A percentile compares a stretch with the other conserved stretches of the same genome.
Conservation (phyloP, 2,329 filamentous ascomycete species). For the Fonsecaea pedrosoi region DNA sequence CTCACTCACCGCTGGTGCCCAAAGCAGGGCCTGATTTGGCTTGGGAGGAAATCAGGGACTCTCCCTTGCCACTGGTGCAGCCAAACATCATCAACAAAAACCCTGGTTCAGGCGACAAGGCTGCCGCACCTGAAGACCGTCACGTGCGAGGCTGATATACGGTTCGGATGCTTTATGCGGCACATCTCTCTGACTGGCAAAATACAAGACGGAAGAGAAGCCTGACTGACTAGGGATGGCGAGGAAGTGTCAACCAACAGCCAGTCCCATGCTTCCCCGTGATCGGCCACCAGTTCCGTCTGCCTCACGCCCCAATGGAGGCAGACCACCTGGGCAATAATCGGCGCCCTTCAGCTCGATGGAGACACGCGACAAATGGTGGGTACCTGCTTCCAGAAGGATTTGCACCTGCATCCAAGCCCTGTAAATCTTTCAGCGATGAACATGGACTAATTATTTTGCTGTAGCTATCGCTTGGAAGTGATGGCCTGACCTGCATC, state of each 20-base stretch:
- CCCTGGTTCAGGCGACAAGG: not conserved
- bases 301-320: constrained; percentile 1
- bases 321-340: not conserved
- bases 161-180: not conserved
- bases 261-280: not conserved
- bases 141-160: constrained; percentile 2
- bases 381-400: constrained; percentile 26
- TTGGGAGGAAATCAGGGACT: not conserved
- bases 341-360: not conserved
- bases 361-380: not conserved
- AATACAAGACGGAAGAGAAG: not conserved
- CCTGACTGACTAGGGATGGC: not conserved
- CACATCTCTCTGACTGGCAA: not conserved
- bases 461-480: constrained; percentile 3
- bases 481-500: constrained; percentile 1
- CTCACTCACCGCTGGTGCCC: not conserved
- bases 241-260: not conserved
- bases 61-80: not conserved
- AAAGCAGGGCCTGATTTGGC: not conserved
- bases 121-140: not conserved
- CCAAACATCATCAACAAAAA: not conserved
- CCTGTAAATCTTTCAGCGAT: constrained; percentile 9
- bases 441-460: constrained; percentile 1
- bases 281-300: not conserved
- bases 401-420: constrained; percentile 26